Evolutionary conservation across 441 rosid genomes (phyloP).

Genomic region (Bocquillonia castaneifolia): DNA sequence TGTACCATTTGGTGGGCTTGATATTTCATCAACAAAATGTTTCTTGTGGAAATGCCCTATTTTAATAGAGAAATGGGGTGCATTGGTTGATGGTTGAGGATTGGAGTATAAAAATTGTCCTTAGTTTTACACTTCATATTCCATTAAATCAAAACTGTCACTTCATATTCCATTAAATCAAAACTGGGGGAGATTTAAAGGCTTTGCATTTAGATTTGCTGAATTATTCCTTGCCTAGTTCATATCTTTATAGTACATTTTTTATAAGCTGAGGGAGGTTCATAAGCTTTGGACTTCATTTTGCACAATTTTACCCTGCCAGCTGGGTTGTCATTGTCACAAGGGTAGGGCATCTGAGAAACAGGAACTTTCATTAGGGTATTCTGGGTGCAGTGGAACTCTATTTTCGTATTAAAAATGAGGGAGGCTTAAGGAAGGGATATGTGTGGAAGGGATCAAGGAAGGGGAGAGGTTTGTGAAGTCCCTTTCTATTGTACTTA

Average conservation of each 20-base stretch:
- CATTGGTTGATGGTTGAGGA: background rate
- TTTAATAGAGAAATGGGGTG: background rate
- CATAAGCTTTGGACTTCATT: too few relatives aligned
- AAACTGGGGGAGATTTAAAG: too few relatives aligned
- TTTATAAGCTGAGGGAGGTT: background rate
- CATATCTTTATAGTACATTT: background rate
- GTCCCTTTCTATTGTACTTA: too few relatives aligned
- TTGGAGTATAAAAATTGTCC: background rate
- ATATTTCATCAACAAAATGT: background rate
- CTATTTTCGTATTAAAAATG: background rate
- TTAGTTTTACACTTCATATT: background rate
- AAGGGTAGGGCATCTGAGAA: background rate
- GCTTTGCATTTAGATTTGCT: too few relatives aligned
- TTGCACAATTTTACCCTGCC: background rate
- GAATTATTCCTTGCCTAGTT: too few relatives aligned
- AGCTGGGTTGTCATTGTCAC: background rate
- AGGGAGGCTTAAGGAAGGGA: background rate
- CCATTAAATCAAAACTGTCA: too few relatives aligned
- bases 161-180: too few relatives aligned
- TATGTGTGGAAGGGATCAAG: background rate
- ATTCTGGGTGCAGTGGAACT: too few relatives aligned
- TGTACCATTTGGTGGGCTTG: background rate
- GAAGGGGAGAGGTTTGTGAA: background rate
- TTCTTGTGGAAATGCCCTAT: slow-evolving; percentile 1
- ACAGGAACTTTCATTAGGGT: background rate